These are phyloP conservation scores for Tuber borchii DNA, from an alignment of 495 filamentous ascomycete genomes.

Conservation along the genomic window DNA sequence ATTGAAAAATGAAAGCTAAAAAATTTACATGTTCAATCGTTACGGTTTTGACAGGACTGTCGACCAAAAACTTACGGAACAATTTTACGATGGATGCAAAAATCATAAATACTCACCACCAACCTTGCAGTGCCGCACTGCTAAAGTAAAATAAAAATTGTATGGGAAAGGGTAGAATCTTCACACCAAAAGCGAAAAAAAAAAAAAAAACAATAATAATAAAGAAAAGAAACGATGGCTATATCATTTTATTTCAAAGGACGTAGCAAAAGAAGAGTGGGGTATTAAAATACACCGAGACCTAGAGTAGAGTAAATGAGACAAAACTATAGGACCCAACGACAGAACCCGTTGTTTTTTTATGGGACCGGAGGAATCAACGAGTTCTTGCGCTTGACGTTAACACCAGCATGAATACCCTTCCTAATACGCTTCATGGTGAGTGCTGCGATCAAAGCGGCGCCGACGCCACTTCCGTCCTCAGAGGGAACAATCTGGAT, in stretches of 20 bases:
- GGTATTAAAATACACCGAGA: neutral
- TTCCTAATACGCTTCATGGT: constrained; percentile 59
- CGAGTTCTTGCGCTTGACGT: constrained; percentile 42
- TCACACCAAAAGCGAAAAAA: neutral
- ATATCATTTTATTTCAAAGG: neutral
- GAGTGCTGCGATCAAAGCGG: constrained; percentile 86
- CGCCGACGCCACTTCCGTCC: constrained; percentile 93
- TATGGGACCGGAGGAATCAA: constrained; percentile 38
- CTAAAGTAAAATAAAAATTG: neutral
- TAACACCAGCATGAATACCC: constrained; percentile 42
- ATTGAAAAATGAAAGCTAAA: neutral
- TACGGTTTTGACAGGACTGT: neutral
- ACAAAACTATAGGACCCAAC: neutral
- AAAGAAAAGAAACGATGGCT: neutral
- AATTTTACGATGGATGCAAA: neutral
- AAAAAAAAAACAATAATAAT: neutral
- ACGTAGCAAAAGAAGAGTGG: neutral
- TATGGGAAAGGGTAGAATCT: neutral
- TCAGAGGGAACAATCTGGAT: constrained; percentile 81
- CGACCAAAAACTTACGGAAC: neutral
- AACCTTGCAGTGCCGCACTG: neutral
- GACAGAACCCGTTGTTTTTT: neutral
- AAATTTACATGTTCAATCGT: neutral
- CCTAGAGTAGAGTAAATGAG: neutral
- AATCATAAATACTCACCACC: neutral